Evolutionary conservation across 495 filamentous ascomycete species (phyloP).

Genomic region (Hyaloscypha bicolor): DNA sequence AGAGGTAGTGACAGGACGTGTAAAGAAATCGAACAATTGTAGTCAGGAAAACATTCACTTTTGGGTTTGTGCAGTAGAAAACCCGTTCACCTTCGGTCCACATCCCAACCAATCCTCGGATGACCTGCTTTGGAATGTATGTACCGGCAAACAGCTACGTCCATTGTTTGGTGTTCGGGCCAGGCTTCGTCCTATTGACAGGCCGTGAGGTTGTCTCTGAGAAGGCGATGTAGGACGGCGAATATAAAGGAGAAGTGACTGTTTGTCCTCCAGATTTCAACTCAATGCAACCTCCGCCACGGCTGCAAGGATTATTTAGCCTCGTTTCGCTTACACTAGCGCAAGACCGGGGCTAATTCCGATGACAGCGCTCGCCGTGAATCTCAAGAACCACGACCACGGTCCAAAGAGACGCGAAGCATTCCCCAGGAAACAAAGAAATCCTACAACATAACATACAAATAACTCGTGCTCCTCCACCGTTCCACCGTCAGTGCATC

Average conservation of each 20-base stretch:
- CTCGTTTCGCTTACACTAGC: not conserved
- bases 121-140: slow-evolving; percentile 5
- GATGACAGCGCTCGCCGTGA: not conserved
- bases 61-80: not conserved
- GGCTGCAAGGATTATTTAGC: not conserved
- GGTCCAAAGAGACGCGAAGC: not conserved
- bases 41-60: slow-evolving; percentile 1
- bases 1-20: slow-evolving; percentile 3
- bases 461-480: not conserved
- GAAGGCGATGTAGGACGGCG: not conserved
- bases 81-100: slow-evolving; percentile 3
- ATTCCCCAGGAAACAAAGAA: slow-evolving; percentile 7
- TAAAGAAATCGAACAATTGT: not conserved
- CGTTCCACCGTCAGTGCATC: not conserved
- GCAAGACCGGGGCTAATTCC: not conserved
- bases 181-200: not conserved
- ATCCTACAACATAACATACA: not conserved
- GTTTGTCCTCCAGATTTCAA: not conserved
- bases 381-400: slow-evolving; percentile 3
- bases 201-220: not conserved
- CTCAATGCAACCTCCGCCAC: too few relatives aligned
- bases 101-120: not conserved
- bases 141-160: not conserved
- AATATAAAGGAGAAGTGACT: not conserved
- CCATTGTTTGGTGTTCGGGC: not conserved